Base-by-base conservation (phyloP, 805 yeast species). In the Metschnikowia cerradonensis region DNA sequence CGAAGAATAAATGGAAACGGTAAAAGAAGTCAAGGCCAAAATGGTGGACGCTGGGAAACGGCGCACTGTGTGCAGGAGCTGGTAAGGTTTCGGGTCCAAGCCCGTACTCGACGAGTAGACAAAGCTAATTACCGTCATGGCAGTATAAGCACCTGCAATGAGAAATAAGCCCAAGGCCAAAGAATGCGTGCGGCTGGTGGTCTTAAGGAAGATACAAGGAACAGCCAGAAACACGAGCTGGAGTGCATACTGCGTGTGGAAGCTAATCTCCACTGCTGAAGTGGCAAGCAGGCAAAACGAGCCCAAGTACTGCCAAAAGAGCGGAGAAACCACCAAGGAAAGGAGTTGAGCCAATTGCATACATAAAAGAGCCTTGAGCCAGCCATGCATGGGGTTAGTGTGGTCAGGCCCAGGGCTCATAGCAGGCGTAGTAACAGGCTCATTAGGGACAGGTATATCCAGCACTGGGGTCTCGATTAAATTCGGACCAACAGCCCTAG, bases 1-100 rank as follows among this genome's bases (percentile, higher is more conserved):
- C 1, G 79, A 60, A 0, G 82, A 69, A 58, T 73, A 76, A 0
- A 79, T 65, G 2, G 81, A 75, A 23, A 76, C 75, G 43, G 76
- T 65, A 43, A 77, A 61, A 37, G 74, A 70, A 39, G 77, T 72
- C 3, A 79, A 58, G 0, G 80, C 78, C 39, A 81, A 56, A 0
- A 75, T 63, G 2, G 68, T 52, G 0, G 79, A 68, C 0, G 81
- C 82, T 3, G 76, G 68, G 4, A 63, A 58, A 1, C 69, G 69
- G 23, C 63, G 54, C 4, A 76, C 48, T 55, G 64, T 75, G 31
- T 62, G 66, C 20, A 63, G 60, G 34, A 68, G 66, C 41, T 61
- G 61, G 56, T 15, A 46, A 70, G 34, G 60, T 56, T 1, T 1
- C 66, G 60, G 6, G 67, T 63, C 14, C 45, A 22, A 5, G 10